Base-by-base conservation (phyloP, 192 early-diverging fungal species). In the Geosiphon pyriformis region DNA sequence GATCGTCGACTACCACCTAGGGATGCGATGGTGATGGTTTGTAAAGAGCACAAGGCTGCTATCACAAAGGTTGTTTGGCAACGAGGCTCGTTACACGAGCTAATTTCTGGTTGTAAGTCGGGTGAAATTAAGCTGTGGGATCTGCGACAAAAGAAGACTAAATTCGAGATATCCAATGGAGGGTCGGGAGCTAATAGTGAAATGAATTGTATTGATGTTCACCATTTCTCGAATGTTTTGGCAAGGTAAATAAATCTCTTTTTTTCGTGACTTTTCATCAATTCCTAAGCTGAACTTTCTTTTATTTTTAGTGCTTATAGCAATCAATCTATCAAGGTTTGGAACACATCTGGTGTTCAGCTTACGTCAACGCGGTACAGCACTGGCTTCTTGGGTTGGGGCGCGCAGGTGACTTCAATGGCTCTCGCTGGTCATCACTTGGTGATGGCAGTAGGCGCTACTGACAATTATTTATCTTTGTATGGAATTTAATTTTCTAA, bases 111-210 rank as follows among this genome's bases (percentile, higher is more conserved):
- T 33, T 80, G 77, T 53, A 72, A 74, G 15, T 75, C 76, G 53
- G 85, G 85, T 31, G 78, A 79, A 48, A 74, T 88, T 29, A 83
- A 83, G 51, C 70, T 84, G 25, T 88, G 85, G 85, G 85, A 87
- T 73, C 73, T 85, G 25, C 76, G 86, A 27, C 34, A 77, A 6
- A 66, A 55, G 8, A 25, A 34, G n/a, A 42, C 65, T 71, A 54
- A 73, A 82, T 15, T 72, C 78, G 3, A 22, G 78, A 8, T 65
- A 64, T 10, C 79, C 76, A 0, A 80, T 84, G 62, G 60, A 69
- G 17, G 69, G 73, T 3, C 72, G 72, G 30, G 75, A 78, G 20
- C 65, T 71, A 3, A 74, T 67, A 22, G 67, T 62, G 82, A 83
- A 58, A 76, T 83, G 72, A 75, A 71, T 6, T 74, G 85, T 3